Evolutionary conservation across 331 rosid species (phyloP), one percentile per base, ranked within the genome.

Genomic region (Malus hybrid): DNA sequence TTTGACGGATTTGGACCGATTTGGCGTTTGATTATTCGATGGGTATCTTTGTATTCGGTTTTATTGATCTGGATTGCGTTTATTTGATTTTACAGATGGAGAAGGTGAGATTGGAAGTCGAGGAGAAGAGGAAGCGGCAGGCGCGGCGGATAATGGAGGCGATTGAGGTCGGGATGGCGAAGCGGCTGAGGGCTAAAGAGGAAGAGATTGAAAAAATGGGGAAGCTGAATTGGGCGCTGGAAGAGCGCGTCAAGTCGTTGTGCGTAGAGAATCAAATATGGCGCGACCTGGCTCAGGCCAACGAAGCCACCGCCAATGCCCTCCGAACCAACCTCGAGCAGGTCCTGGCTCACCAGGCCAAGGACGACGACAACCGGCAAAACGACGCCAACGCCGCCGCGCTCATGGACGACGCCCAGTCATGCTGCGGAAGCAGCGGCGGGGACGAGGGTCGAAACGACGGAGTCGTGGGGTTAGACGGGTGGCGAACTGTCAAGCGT

Each of bases 241-340:
- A 90, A 56, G 97, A 93, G 44, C 76, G 73, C n/a, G 88, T 91
- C 1, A 91, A 87, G 54, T 74, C 88, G 0, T 70, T 93, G 0
- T 85, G 87, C 59, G 65, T 87, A 2, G 98, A 93, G 81, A 93
- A 91, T 71, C 97, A 93, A 57, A 79, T 93, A 61, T 90, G 97
- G 98, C 87, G 96, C 1, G 96, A 93, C 7, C 52, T 91, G n/a
- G 98, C 98, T 0, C 95, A 90, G 67, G 81, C 84, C 67, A 91
- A 91, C 81, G 97, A 93, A 59, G 98, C 93, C 36, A 87, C 97
- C 0, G 98, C 93, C 33, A 91, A 87, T 80, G 93, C 93, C 13
- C 78, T 93, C 3, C 76, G 98, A 0, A 46, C 81, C 0, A 82
- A 90, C 32, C 85, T 93, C 29, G 95, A 93, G 19, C 90, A 91